Evolutionary conservation across 2,329 filamentous ascomycete genomes (phyloP), one percentile per base, ranked within the genome.

Genomic region (Kalaharituber pfeilii): DNA sequence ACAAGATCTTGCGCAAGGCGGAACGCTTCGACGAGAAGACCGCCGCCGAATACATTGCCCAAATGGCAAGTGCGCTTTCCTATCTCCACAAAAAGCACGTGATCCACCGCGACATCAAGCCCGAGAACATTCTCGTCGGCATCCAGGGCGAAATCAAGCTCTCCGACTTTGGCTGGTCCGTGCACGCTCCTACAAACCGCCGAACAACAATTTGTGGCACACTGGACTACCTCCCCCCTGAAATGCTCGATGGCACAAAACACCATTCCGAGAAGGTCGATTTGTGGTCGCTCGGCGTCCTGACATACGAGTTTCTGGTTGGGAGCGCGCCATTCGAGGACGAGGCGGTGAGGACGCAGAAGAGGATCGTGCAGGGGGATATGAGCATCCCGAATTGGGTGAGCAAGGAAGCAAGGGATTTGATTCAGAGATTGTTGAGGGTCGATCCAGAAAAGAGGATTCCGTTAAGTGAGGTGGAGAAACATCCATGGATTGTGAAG

Each of bases 61-160:
- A 93, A 69, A 91, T 91, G 85, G 84, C 84, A n/a, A 82, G 82
- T 45, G 87, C 87, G 0, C 72, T 94, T 63, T 81, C 82, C 62
- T 96, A 95, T 66, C 76, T 95, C 47, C 88, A 95, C 73, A 86
- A 86, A 68, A 96, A 96, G 73, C 87, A 95, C 68, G 85, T 96
- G 62, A 96, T 96, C 72, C 89, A 96, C 70, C 78, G 88, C 56
- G 88, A 96, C 65, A 96, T 96, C 72, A 96, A 96, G 73, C 88
- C 88, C 2, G 88, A 96, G 70, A 96, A 96, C 65, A 96, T 96
- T 60, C 76, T 96, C 22, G 82, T 96, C 27, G 89, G 89, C 13
- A 87, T 96, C 57, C 89, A 96, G 66, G 91, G 88, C 61, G 91
- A 98, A 73, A 88, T 98, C 72, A 98, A 98, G 70, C 88, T 98